Evolutionary conservation across 106 monocot genomes (phyloP), one percentile per base, ranked within the genome.

Genomic region (Acorus calamus): DNA sequence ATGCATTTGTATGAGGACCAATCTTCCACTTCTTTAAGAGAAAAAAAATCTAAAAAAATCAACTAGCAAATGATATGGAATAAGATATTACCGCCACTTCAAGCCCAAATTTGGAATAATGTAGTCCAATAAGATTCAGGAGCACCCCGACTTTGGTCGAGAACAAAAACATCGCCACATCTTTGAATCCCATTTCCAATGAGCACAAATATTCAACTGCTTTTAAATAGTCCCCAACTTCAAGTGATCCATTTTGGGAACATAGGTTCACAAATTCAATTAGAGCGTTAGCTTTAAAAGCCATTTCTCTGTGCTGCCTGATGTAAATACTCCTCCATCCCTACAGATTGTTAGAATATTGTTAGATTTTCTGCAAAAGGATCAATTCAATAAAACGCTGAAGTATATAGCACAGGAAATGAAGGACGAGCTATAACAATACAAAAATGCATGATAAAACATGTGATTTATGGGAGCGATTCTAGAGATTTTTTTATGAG

Each of bases 81-180:
- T 11, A 4, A 13, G 14, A 70, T 7, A 48, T 87, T 83, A 93
- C 93, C 44, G 78, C 67, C 52, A 78, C 64, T 60, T 60, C 14
- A 28, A 93, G 79, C 28, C 11, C 60, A 50, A 72, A 65, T 58
- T 89, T 71, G 45, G 70, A 76, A 76, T 86, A 89, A 50, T 77
- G 85, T 59, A 71, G 42, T 49, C 86, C 86, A 72, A 86, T 68
- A 58, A 93, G 70, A 76, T 93, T 93, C 53, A 94, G 61, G 14
- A 90, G 52, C 12, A 82, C 87, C 66, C 56, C 77, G 13, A 65
- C 71, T 48, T 78, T 71, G 55, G 52, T 68, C 68, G 69, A 41
- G 10, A 89, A 71, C 7, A 94, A 60, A 73, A 86, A 82, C 28
- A 82, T 41, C 12, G 79, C 77, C 43, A 84, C 74, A 78, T 89